Conservation (phyloP, 345 rosid genomes). For the Crucihimalaya himalaica region DNA sequence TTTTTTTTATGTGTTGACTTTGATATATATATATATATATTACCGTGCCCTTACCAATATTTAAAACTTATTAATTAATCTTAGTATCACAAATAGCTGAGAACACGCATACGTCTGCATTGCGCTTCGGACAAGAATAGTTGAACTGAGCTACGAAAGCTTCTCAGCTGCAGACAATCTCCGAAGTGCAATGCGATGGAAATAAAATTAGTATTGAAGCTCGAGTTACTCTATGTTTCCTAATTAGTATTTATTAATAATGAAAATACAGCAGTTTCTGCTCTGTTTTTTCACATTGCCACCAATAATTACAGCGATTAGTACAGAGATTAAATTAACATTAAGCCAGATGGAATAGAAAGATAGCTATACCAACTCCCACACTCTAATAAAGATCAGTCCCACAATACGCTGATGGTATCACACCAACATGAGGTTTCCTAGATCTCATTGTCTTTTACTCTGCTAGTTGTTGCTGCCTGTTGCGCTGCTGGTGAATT, state of each 20-base stretch:
- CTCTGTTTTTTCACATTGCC: background rate
- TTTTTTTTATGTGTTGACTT: conserved; percentile 24
- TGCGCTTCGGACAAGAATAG: background rate
- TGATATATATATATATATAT: background rate
- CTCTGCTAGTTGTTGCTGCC: background rate
- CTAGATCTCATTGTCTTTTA: background rate
- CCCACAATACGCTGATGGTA: background rate
- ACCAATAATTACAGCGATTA: background rate
- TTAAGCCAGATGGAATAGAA: background rate
- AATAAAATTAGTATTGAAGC: background rate
- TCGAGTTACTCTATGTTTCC: background rate
- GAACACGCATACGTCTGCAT: conserved; percentile 11
- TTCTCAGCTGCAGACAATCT: background rate
- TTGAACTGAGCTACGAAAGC: background rate
- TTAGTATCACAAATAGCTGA: background rate
- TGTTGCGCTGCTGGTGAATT: background rate
- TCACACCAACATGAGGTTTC: background rate
- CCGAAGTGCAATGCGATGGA: background rate
- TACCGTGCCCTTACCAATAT: background rate
- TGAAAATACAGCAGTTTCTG: background rate
- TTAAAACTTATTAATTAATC: background rate
- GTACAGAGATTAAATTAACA: background rate
- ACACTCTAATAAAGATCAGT: background rate
- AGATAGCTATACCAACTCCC: background rate
- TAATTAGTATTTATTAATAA: background rate